Conservation (phyloP, 1,284 basidiomycete species). For the Tetrapyrgos nigripes region DNA sequence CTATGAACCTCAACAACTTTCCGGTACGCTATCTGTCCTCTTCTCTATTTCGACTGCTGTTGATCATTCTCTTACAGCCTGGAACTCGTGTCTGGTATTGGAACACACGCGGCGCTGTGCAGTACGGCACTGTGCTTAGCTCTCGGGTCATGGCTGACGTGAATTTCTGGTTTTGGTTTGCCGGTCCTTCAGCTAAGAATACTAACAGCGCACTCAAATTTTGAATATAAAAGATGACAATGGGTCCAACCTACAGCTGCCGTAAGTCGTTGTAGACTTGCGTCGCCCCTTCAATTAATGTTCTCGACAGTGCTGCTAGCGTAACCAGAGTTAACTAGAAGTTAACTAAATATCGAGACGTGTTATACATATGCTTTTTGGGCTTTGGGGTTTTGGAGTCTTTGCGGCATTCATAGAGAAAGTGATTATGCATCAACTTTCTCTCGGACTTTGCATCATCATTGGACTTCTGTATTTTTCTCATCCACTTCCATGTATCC, state of each 20-base stretch:
- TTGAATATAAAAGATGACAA: conserved; percentile 57
- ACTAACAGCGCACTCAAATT: conserved; percentile 62
- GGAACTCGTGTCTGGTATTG: too few species aligned
- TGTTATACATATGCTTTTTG: not conserved
- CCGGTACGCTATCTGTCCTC: conserved; percentile 47
- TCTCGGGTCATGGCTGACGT: conserved; percentile 33
- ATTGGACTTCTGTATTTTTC: conserved; percentile 1
- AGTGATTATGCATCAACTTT: not conserved
- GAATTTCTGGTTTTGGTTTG: conserved; percentile 26
- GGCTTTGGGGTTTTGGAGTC: not conserved
- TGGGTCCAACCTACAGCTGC: conserved; percentile 52
- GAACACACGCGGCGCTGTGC: too few species aligned
- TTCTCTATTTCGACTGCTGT: conserved; percentile 20
- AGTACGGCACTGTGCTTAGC: too few species aligned
- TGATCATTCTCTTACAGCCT: conserved; percentile 38
- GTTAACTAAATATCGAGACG: conserved; percentile 14
- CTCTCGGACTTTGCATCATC: conserved; percentile 2
- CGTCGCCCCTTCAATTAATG: conserved; percentile 15
- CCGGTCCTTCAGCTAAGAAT: conserved; percentile 14
- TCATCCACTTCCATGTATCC: not conserved
- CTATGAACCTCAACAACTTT: conserved; percentile 51
- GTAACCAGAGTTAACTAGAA: conserved; percentile 54
- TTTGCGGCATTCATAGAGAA: not conserved
- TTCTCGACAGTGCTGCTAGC: conserved; percentile 50
- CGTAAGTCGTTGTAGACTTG: conserved; percentile 49